Conservation (phyloP, 257 asterid species). For the Solanum lycopersicoides region DNA sequence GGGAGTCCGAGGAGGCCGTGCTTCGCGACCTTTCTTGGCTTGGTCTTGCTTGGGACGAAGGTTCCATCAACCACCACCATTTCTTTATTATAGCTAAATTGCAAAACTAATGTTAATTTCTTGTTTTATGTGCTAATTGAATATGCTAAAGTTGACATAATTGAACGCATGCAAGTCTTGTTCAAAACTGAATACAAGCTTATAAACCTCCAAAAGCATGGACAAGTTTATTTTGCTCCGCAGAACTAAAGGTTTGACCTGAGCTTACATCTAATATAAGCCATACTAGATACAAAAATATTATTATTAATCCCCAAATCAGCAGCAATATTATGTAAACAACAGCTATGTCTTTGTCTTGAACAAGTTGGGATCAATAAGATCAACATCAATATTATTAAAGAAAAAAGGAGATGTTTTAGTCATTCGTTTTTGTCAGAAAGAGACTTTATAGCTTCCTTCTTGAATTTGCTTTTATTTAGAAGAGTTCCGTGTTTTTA, state of each 20-base stretch:
- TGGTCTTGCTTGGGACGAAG: constrained; percentile 96
- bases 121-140: neutral
- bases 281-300: neutral
- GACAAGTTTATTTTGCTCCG: neutral
- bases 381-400: neutral
- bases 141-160: neutral
- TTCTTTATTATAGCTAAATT: neutral
- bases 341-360: neutral
- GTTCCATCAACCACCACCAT: constrained; percentile 12
- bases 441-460: neutral
- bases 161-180: neutral
- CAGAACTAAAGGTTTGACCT: neutral
- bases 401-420: neutral
- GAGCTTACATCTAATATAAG: neutral
- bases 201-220: neutral
- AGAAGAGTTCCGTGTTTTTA: neutral
- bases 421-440: neutral
- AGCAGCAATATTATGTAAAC: neutral
- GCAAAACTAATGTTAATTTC: neutral
- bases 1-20: constrained; percentile 85
- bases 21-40: constrained; percentile 94
- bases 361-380: neutral
- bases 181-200: neutral
- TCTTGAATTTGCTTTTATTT: neutral
- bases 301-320: neutral